Conservation (phyloP, 208 protist genomes). For the Crithidia sp. region DNA sequence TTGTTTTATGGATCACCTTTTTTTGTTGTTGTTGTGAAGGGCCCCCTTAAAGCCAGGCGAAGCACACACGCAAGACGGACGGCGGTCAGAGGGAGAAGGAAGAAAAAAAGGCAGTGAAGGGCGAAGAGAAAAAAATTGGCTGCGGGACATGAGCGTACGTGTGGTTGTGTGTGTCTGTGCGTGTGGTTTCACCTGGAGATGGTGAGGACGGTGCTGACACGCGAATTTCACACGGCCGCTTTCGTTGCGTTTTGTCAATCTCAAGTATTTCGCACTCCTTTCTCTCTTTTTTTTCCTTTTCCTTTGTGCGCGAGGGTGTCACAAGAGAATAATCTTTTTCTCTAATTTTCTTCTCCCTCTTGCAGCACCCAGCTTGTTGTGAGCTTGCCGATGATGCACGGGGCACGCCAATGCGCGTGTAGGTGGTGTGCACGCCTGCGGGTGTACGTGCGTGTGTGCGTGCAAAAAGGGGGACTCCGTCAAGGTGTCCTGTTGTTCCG, state of each 20-base stretch:
- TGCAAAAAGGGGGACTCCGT: neutral
- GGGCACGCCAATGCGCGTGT: no score
- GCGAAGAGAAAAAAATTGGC: slow-evolving; percentile 8
- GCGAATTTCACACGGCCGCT: neutral
- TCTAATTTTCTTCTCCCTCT: slow-evolving; percentile 6
- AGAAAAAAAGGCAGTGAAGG: neutral
- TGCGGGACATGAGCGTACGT: no score
- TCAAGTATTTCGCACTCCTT: slow-evolving; percentile 12
- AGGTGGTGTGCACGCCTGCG: neutral
- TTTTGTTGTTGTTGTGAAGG: no score
- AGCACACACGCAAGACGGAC: no score
- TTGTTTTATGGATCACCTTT: neutral
- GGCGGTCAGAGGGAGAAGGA: neutral
- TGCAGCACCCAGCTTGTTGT: neutral
- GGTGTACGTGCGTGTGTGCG: neutral
- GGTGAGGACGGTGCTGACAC: neutral
- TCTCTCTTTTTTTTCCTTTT: slow-evolving; percentile 16
- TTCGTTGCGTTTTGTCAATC: neutral
- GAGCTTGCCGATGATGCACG: neutral
- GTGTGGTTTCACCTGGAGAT: no score
- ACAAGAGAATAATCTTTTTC: neutral
- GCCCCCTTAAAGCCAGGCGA: no score
- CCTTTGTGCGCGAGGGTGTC: neutral
- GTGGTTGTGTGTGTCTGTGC: no score
- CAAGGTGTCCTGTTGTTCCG: slow-evolving; percentile 6